Base-by-base conservation (phyloP, 306 rosid genomes). In the Amphicarpaea edgeworthii region DNA sequence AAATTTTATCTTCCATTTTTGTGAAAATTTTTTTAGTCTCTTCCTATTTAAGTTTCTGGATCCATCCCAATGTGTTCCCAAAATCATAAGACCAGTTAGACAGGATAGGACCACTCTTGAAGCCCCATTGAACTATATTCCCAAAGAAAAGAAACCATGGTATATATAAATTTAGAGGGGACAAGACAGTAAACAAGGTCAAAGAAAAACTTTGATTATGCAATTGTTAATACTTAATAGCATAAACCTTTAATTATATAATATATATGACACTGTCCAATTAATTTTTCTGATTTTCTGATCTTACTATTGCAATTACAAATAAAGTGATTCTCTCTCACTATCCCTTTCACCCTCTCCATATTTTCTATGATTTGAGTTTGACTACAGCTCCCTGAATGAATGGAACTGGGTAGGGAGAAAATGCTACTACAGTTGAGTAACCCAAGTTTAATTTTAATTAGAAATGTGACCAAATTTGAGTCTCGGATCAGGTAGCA, bases 401-500 rank as follows among this genome's bases (percentile, higher is more conserved):
- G 72, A 34, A 75, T 19, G 62, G 77, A 73, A 70, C 66, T 1
- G 24, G 59, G 34, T 21, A 70, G 74, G 30, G 58, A 81, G 61
- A 62, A 61, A 28, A 78, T 43, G 70, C 68, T 23, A 47, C 20
- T 50, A 34, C 64, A 28, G 32, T 67, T 37, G 7, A 70, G 80
- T 38, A 75, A 75, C n/a, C n/a, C 49, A 54, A 64, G 32, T 70
- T 59, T n/a, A n/a, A n/a, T n/a, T 76, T 82, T 11, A 57, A 73
- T 79, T 42, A 63, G 28, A 42, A 32, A 30, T 26, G 62, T 61
- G 74, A 7, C 63, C 40, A 5, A 66, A 41, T 1, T 20, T 11
- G 34, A 12, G 66, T 32, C 14, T 83, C 77, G 83, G 51, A 91
- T 16, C 10, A 88, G 57, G 96, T 87, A 83, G 97, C 97, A 81